These are phyloP conservation scores for Sarcomyxa edulis DNA, from an alignment of 768 basidiomycete genomes.

Conservation along the genomic window DNA sequence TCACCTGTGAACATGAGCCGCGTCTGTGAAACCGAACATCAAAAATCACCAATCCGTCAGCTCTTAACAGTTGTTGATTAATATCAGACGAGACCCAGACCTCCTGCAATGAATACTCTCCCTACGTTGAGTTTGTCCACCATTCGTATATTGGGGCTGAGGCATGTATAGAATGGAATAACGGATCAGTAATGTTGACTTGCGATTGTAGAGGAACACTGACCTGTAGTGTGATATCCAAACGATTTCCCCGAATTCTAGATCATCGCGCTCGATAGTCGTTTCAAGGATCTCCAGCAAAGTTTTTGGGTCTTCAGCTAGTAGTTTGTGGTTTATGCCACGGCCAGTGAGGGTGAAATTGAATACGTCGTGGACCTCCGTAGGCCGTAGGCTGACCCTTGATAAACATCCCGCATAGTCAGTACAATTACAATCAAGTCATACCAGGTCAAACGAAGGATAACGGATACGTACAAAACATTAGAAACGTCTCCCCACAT, in stretches of 20 bases:
- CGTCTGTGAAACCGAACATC: no score
- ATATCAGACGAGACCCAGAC: slow-evolving; percentile 15
- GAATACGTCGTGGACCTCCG: slow-evolving; percentile 23
- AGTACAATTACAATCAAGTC: not conserved
- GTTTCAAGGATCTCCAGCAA: slow-evolving; percentile 9
- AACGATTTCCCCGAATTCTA: slow-evolving; percentile 18
- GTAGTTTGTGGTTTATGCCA: slow-evolving; percentile 16
- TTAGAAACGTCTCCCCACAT: slow-evolving; percentile 37
- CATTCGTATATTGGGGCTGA: slow-evolving; percentile 40
- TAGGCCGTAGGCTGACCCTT: slow-evolving; percentile 27
- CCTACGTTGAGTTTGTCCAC: slow-evolving; percentile 31
- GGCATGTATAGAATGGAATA: no score
- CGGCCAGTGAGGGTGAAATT: slow-evolving; percentile 23
- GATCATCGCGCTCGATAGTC: slow-evolving; percentile 16
- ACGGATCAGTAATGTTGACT: not conserved
- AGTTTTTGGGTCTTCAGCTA: slow-evolving; percentile 13
- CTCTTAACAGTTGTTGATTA: not conserved
- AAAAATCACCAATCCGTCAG: no score
- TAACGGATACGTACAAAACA: slow-evolving; percentile 29
- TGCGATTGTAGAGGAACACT: no score
- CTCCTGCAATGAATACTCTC: slow-evolving; percentile 38
- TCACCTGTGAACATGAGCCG: slow-evolving; percentile 22
- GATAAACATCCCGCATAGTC: no score
- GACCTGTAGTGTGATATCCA: slow-evolving; percentile 18
- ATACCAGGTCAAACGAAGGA: not conserved